phyloP scores from a whole-genome alignment of 352 stramenopile species.

The Albugo laibachii region DNA sequence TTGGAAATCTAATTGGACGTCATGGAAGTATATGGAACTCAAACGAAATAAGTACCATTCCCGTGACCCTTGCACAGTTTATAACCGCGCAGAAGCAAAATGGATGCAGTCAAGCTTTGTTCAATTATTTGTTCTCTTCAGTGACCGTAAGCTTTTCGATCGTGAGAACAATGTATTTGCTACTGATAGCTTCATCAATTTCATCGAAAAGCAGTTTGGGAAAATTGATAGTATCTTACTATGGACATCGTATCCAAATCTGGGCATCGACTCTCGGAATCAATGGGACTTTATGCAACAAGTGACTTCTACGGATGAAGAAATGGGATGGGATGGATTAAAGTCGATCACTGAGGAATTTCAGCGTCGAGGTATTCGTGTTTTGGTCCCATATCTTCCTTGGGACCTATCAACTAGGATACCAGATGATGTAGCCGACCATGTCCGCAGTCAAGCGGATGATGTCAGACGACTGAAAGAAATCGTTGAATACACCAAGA shows the following conservation, averaged over 20 bases:
- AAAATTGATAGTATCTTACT: constrained; percentile 62
- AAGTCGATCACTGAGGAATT: constrained; percentile 31
- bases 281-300: constrained; percentile 49
- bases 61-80: constrained; percentile 31
- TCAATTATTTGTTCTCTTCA: constrained; percentile 55
- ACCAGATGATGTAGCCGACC: constrained; percentile 22
- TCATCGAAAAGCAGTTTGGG: constrained; percentile 29
- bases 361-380: constrained; percentile 27
- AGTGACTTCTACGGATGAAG: constrained; percentile 14
- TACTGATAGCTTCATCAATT: constrained; percentile 39
- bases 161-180: constrained; percentile 35
- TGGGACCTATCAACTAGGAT: constrained; percentile 61
- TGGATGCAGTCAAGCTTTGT: constrained; percentile 70
- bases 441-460: constrained; percentile 46
- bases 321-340: constrained; percentile 18
- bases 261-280: constrained; percentile 67
- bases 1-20: constrained; percentile 35
- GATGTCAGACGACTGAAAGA: constrained; percentile 34
- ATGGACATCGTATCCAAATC: constrained; percentile 67
- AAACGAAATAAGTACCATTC: constrained; percentile 37
- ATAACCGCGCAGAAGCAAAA: constrained; percentile 32
- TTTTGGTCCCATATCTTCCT: constrained; percentile 70
- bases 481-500: constrained; percentile 17
- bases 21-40: constrained; percentile 59
- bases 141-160: constrained; percentile 58